Percentiles rank a stretch among this genome's conserved stretches.
Conservation (phyloP, 2,329 filamentous ascomycete genomes). For the Cladosporium halotolerans region DNA sequence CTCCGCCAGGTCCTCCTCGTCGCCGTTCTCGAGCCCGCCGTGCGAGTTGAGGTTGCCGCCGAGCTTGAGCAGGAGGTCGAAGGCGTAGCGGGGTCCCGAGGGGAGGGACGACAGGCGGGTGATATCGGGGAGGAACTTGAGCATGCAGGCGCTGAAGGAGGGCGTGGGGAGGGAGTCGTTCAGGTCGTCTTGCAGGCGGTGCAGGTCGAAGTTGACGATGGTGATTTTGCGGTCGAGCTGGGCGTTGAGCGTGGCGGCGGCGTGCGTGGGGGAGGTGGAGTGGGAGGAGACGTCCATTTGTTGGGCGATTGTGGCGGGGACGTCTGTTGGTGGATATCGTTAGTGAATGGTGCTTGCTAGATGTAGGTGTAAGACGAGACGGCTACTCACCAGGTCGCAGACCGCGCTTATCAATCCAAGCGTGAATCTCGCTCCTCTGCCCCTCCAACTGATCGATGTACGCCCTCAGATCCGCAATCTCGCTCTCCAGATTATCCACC, state of each 20-base stretch:
- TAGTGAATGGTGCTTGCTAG: neutral
- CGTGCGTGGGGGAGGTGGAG: constrained; percentile 35
- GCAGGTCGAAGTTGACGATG: constrained; percentile 52
- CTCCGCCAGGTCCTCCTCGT: constrained; percentile 42
- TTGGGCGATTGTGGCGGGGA: constrained; percentile 46
- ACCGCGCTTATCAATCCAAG: constrained; percentile 52
- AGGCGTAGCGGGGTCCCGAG: constrained; percentile 44
- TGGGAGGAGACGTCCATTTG: constrained; percentile 46
- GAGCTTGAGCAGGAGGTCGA: constrained; percentile 50
- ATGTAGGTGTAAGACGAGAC: neutral
- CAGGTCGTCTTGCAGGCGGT: constrained; percentile 50
- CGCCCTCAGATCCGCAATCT: constrained; percentile 45
- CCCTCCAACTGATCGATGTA: constrained; percentile 47
- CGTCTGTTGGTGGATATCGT: constrained; percentile 33
- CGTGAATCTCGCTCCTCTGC: constrained; percentile 46
- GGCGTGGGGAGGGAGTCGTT: constrained; percentile 49
- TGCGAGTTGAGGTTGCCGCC: constrained; percentile 51
- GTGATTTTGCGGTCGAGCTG: constrained; percentile 54
- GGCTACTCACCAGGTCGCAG: constrained; percentile 42
- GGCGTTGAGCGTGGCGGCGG: constrained; percentile 47
- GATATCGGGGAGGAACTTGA: constrained; percentile 51
- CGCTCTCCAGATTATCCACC: constrained; percentile 46
- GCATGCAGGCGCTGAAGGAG: constrained; percentile 49
- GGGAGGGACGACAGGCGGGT: constrained; percentile 44
- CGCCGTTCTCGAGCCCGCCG: constrained; percentile 45